Percentiles rank a stretch among this genome's conserved stretches.
These are phyloP conservation scores for Saccharomycopsis babjevae DNA, from an alignment of 805 yeast species.

Conservation along the genomic window DNA sequence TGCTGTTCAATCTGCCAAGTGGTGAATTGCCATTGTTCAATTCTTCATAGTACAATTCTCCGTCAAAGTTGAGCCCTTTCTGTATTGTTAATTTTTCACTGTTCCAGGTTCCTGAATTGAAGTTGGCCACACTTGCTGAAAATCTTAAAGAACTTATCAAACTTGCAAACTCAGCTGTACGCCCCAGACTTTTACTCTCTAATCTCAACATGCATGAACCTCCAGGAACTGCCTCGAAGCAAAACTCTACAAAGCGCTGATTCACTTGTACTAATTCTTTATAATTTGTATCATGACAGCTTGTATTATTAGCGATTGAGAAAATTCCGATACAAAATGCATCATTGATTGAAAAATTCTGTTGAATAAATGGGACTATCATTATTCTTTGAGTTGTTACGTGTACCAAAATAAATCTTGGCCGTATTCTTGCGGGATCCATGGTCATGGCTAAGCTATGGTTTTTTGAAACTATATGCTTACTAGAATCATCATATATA, in stretches of 20 bases:
- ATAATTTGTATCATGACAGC: not conserved
- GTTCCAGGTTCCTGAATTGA: not conserved
- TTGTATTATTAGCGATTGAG: not conserved
- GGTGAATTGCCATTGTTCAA: not conserved
- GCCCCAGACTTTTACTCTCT: not conserved
- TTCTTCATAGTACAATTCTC: not conserved
- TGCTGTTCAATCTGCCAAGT: not conserved
- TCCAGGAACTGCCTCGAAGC: not conserved
- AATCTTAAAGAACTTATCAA: not conserved
- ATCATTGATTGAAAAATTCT: not conserved
- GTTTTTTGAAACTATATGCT: not conserved
- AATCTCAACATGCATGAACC: not conserved
- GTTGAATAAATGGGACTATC: not conserved
- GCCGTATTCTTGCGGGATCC: constrained; percentile 1
- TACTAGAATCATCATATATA: not conserved
- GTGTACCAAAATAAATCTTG: not conserved
- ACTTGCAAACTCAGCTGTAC: not conserved
- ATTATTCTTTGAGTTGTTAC: not conserved
- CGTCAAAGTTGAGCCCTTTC: not conserved
- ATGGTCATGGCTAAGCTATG: not conserved
- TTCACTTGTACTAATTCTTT: not conserved
- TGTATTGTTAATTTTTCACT: not conserved
- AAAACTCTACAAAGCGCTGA: not conserved
- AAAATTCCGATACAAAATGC: not conserved
- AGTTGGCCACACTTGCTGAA: not conserved